Conservation (phyloP, 1,139 yeast genomes). For the Candida frijolesensis region DNA sequence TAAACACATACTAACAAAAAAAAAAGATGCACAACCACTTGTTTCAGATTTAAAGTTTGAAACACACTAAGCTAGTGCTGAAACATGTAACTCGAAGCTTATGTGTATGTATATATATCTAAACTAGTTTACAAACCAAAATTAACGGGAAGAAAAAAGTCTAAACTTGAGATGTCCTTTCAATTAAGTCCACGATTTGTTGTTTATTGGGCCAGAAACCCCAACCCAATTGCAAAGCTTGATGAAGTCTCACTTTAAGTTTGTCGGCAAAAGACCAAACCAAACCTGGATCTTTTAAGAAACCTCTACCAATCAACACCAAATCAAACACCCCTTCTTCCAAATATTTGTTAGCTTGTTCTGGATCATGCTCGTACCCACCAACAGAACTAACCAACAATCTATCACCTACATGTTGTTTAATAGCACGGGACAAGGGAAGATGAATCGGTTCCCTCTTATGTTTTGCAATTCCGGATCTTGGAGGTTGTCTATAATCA, state of each 20-base stretch:
- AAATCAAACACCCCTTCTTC: constrained; percentile 48
- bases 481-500: constrained; percentile 33
- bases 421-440: constrained; percentile 43
- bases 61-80: background rate
- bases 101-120: background rate
- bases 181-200: constrained; percentile 18
- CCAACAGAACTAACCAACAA: constrained; percentile 52
- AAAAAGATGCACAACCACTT: background rate
- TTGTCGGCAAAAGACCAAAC: constrained; percentile 53
- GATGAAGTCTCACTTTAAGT: constrained; percentile 41
- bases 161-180: constrained; percentile 16
- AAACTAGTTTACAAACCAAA: background rate
- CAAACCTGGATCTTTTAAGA: constrained; percentile 51
- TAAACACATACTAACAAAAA: background rate
- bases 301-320: constrained; percentile 46
- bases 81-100: background rate
- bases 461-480: constrained; percentile 16
- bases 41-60: constrained; percentile 5
- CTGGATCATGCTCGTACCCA: constrained; percentile 30
- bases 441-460: constrained; percentile 29
- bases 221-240: constrained; percentile 38
- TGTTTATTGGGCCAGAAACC: constrained; percentile 20
- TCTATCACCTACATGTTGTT: constrained; percentile 44
- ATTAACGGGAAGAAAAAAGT: background rate
- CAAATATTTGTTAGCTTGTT: constrained; percentile 38